A percentile compares a stretch with the other conserved stretches of the same genome.
These are phyloP conservation scores for Phytophthora multivora DNA, from an alignment of 352 stramenopile genomes.

Conservation along the genomic window DNA sequence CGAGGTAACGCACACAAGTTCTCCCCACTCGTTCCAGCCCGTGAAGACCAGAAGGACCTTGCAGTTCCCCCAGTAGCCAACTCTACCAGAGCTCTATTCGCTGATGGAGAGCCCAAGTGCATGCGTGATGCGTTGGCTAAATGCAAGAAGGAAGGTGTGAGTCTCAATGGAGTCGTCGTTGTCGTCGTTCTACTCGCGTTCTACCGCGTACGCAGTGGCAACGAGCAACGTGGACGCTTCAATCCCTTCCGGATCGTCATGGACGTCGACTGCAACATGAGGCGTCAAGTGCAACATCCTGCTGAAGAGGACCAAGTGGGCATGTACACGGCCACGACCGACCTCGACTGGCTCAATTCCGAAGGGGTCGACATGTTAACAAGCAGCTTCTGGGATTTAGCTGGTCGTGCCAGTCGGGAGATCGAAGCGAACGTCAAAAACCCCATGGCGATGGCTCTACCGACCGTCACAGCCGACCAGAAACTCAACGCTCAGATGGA, in stretches of 20 bases:
- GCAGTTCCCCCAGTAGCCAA: conserved; percentile 30
- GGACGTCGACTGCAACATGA: conserved; percentile 54
- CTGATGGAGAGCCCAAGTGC: conserved; percentile 36
- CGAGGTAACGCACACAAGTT: conserved; percentile 33
- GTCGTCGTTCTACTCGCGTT: conserved; percentile 38
- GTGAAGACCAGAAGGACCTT: conserved; percentile 41
- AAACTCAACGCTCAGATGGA: conserved; percentile 32
- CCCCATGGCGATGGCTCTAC: conserved; percentile 29
- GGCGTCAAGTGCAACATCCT: conserved; percentile 36
- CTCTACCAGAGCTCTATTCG: conserved; percentile 45
- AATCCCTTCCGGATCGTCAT: conserved; percentile 48
- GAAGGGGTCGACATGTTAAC: conserved; percentile 48
- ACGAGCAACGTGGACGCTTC: conserved; percentile 30
- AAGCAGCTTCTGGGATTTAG: conserved; percentile 54
- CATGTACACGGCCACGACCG: conserved; percentile 35
- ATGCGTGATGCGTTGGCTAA: conserved; percentile 32
- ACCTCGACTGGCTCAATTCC: conserved; percentile 31
- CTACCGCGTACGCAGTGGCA: conserved; percentile 29
- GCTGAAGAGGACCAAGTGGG: conserved; percentile 41
- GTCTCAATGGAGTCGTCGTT: conserved; percentile 41
- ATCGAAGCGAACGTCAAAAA: conserved; percentile 35
- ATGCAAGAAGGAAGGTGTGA: conserved; percentile 48
- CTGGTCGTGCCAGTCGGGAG: conserved; percentile 28
- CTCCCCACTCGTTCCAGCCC: conserved; percentile 24
- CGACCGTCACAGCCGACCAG: conserved; percentile 37